Evolutionary conservation across 805 yeast genomes (phyloP), one percentile per base, ranked within the genome.

Genomic region (Millerozyma miso): DNA sequence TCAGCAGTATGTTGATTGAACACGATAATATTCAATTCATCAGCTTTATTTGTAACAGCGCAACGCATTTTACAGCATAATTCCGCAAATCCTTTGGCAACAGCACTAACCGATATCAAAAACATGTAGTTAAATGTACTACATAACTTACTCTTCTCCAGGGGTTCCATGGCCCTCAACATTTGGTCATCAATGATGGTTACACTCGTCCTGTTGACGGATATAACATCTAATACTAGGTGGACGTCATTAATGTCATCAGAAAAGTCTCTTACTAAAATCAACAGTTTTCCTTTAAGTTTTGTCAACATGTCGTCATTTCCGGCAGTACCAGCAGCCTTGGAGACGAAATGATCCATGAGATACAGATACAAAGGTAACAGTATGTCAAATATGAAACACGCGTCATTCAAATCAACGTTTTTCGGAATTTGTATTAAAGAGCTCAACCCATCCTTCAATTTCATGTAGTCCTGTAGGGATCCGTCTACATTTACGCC

Each of bases 401-500:
- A 61, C 33, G 59, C 55, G 47, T 69, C 74, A 46, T 69, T 74
- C 18, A 61, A 46, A 35, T 67, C 59, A 10, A 68, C 54, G 37
- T 52, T 54, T 4, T 44, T 47, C 1, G 73, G 71, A 3, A 68
- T 43, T 15, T 45, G 47, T 10, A 69, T 49, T 35, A 68, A 49
- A 17, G 55, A 43, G 20, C 54, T 39, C 14, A 52, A 50, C 0
- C 71, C 64, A 35, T 49, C 37, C 6, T 50, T 50, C 3, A 69
- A 52, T 31, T 57, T 53, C 23, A 69, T 46, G 43, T 46, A 62
- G 35, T 69, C 72, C 47, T 68, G 73, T 15, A 69, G 48, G 3
- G 74, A 74, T 6, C 74, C 74, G 38, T 68, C 63, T 3, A 69
- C 38, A 37, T 62, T 62, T 10, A 40, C 42, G 2, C 74, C 74